Conservation (phyloP, 139 green algal genomes). For the Edaphochlamys debaryana region DNA sequence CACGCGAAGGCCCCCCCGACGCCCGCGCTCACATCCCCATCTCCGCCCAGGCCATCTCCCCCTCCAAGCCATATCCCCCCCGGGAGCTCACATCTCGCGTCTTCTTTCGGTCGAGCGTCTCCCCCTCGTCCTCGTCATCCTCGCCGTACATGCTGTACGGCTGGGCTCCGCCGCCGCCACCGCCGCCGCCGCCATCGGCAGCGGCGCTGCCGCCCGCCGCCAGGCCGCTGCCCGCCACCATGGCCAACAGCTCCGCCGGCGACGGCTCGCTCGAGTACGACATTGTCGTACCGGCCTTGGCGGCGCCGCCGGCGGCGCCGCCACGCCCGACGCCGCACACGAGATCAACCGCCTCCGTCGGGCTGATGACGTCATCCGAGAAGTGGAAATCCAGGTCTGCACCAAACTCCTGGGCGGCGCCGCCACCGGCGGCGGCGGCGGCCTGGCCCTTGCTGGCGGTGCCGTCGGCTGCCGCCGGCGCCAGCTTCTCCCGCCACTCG, state of each 20-base stretch:
- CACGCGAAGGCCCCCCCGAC: too few relatives aligned
- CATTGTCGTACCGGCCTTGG: neutral
- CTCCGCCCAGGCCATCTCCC: too few relatives aligned
- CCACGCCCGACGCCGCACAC: slow-evolving; percentile 3
- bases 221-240: too few relatives aligned
- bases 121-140: slow-evolving; percentile 52
- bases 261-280: slow-evolving; percentile 16
- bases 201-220: too few relatives aligned
- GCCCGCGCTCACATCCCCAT: neutral
- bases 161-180: neutral
- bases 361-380: slow-evolving; percentile 17
- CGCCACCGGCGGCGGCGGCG: neutral
- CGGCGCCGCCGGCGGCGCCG: neutral
- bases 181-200: neutral
- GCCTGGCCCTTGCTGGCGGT: neutral
- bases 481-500: slow-evolving; percentile 38
- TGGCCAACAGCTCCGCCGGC: slow-evolving; percentile 20
- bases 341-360: slow-evolving; percentile 19
- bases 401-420: slow-evolving; percentile 53
- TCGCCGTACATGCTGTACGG: slow-evolving; percentile 11
- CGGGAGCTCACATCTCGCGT: slow-evolving; percentile 41
- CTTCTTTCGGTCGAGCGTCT: slow-evolving; percentile 54
- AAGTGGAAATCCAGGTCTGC: slow-evolving; percentile 43
- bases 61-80: neutral
- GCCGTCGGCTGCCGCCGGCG: neutral